phyloP scores from a whole-genome alignment of 371 early-diverging fungal genomes.

The Rhizopus delemar region DNA sequence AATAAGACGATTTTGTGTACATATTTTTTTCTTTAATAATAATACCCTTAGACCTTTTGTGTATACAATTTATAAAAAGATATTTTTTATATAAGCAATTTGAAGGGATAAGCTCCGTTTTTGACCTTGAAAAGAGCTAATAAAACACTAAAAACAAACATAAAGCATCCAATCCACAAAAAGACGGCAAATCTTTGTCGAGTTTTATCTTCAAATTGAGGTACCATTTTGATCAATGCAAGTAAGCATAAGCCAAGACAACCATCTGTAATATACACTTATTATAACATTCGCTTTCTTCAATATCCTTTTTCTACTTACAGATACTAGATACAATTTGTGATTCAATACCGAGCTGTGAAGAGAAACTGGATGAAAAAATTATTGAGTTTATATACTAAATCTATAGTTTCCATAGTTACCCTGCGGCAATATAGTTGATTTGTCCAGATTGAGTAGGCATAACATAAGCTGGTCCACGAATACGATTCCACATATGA shows the following conservation, averaged over 20 bases:
- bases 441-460: constrained; percentile 61
- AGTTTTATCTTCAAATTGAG: constrained; percentile 37
- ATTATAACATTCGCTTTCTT: neutral
- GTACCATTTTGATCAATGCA: constrained; percentile 43
- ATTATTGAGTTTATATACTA: neutral
- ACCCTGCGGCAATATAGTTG: constrained; percentile 64
- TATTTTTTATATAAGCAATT: constrained; percentile 51
- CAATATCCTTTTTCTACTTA: constrained; percentile 43
- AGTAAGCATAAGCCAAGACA: constrained; percentile 54
- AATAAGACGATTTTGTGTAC: constrained; percentile 8
- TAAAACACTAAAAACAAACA: constrained; percentile 65
- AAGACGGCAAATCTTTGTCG: constrained; percentile 62
- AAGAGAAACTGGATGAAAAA: constrained; percentile 59
- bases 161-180: constrained; percentile 51
- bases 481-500: constrained; percentile 90
- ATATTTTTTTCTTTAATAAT: constrained; percentile 8
- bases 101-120: constrained; percentile 79
- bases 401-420: constrained; percentile 10
- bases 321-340: constrained; percentile 78
- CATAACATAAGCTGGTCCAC: constrained; percentile 70
- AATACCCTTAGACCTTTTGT: constrained; percentile 3
- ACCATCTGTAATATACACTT: constrained; percentile 48
- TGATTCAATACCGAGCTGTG: constrained; percentile 78
- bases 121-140: constrained; percentile 70
- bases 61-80: neutral